phyloP scores from a whole-genome alignment of 23 red algal species.

The Pyropia yezoensis region DNA sequence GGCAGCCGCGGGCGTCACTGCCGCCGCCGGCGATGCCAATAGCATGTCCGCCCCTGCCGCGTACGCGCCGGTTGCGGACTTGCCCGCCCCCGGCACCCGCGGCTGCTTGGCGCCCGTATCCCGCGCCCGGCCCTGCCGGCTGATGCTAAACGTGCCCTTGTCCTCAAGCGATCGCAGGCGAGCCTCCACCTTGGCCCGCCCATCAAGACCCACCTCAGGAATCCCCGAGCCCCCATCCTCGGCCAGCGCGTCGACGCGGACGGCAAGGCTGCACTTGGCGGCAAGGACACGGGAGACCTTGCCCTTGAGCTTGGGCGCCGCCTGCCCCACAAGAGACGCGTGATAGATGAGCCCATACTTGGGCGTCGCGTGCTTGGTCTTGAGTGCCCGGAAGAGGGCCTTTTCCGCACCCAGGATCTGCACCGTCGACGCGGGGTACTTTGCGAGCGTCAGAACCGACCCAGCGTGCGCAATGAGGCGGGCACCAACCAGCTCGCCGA shows the following conservation, averaged over 20 bases:
- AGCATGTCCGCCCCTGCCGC: background rate
- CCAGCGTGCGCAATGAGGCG: constrained; percentile 95
- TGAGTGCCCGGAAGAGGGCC: constrained; percentile 92
- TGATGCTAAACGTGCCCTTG: constrained; percentile 46
- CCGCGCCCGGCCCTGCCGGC: constrained; percentile 12
- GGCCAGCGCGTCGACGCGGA: constrained; percentile 78
- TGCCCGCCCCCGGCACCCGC: constrained; percentile 27
- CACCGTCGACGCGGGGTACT: constrained; percentile 94
- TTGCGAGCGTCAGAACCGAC: constrained; percentile 73
- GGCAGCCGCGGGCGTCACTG: background rate
- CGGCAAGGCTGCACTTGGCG: constrained; percentile 76
- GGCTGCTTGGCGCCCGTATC: constrained; percentile 22
- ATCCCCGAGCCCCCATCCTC: constrained; percentile 45
- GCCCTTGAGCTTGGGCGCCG: constrained; percentile 83
- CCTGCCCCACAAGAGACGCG: constrained; percentile 82
- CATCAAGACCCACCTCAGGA: constrained; percentile 45
- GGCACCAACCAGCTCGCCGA: constrained; percentile 90
- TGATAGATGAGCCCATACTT: constrained; percentile 98
- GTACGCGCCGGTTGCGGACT: background rate
- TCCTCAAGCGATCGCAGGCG: constrained; percentile 67
- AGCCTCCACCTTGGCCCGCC: constrained; percentile 60
- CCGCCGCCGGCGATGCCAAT: background rate
- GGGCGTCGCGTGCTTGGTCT: constrained; percentile 97
- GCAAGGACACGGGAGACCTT: constrained; percentile 93
- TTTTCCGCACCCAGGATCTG: constrained; percentile 99